Evolutionary conservation across 1,284 basidiomycete species (phyloP).

Genomic region (Sphaerobolus stellatus): DNA sequence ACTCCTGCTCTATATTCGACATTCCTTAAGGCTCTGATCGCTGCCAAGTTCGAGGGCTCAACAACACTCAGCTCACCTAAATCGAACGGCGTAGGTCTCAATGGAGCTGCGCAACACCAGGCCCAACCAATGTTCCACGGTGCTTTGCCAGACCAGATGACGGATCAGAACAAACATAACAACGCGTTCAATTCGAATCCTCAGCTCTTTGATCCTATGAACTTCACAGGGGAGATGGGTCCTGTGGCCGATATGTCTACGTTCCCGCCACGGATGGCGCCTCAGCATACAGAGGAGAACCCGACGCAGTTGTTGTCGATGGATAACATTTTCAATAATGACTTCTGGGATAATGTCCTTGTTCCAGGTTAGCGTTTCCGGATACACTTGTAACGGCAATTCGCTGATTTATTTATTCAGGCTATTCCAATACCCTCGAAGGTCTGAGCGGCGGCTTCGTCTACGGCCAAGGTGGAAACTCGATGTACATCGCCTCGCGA

Average conservation of each 20-base stretch:
- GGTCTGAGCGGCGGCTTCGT: constrained; percentile 79
- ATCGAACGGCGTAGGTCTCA: background rate
- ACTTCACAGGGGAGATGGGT: constrained; percentile 77
- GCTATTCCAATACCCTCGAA: constrained; percentile 74
- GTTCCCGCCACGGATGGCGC: constrained; percentile 80
- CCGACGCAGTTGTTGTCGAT: constrained; percentile 60
- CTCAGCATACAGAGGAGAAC: constrained; percentile 45
- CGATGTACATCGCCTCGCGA: constrained; percentile 63
- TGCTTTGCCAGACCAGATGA: constrained; percentile 14
- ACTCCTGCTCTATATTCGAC: constrained; percentile 85
- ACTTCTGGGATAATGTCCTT: constrained; percentile 82
- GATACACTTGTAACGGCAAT: constrained; percentile 6
- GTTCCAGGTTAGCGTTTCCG: constrained; percentile 63
- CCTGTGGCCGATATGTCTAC: constrained; percentile 74
- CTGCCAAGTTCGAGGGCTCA: constrained; percentile 50
- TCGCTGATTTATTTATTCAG: constrained; percentile 36
- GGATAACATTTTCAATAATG: constrained; percentile 73
- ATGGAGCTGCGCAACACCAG: background rate
- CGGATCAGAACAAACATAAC: constrained; percentile 8
- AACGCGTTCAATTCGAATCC: constrained; percentile 19
- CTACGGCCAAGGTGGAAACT: constrained; percentile 69
- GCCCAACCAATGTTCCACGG: background rate
- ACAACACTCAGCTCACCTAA: background rate
- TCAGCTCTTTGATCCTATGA: constrained; percentile 41
- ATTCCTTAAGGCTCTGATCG: constrained; percentile 79